Conservation (phyloP, 768 basidiomycete species). For the Pleurotus tuoliensis region DNA sequence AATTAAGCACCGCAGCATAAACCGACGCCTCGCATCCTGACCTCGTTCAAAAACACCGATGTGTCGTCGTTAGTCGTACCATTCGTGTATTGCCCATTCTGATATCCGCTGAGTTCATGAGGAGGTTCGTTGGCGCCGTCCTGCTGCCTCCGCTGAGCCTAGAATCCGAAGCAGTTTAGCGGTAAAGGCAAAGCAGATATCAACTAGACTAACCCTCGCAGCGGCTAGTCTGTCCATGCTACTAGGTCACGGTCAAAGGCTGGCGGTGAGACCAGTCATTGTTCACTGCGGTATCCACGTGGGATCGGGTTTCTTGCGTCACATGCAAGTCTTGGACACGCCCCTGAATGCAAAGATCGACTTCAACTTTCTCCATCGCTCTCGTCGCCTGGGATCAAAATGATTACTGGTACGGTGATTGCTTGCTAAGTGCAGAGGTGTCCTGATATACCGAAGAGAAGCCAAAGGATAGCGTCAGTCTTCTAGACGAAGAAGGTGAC, state of each 20-base stretch:
- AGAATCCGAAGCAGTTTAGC: not conserved
- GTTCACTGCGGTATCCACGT: no score
- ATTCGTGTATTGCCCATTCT: not conserved
- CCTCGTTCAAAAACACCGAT: constrained; percentile 8
- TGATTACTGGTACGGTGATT: no score
- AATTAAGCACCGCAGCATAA: no score
- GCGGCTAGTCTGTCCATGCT: constrained; percentile 10
- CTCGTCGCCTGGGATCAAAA: no score
- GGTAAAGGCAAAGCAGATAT: not conserved
- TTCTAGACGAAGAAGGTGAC: constrained; percentile 68
- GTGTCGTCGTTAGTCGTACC: not conserved
- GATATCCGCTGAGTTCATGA: not conserved
- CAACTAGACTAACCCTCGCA: constrained; percentile 1
- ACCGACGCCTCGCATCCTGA: not conserved
- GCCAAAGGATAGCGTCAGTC: constrained; percentile 32
- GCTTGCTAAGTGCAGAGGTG: no score
- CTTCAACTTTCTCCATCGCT: no score
- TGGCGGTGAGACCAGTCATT: not conserved
- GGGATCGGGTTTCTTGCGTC: no score
- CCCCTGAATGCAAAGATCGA: no score
- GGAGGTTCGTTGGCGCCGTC: constrained; percentile 7
- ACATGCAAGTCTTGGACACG: no score
- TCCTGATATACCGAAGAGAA: not conserved
- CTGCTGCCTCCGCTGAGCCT: constrained; percentile 11
- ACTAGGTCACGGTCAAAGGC: not conserved